These are phyloP conservation scores for Plasmodium coatneyi DNA, from an alignment of 169 alveolate genomes.

Conservation along the genomic window DNA sequence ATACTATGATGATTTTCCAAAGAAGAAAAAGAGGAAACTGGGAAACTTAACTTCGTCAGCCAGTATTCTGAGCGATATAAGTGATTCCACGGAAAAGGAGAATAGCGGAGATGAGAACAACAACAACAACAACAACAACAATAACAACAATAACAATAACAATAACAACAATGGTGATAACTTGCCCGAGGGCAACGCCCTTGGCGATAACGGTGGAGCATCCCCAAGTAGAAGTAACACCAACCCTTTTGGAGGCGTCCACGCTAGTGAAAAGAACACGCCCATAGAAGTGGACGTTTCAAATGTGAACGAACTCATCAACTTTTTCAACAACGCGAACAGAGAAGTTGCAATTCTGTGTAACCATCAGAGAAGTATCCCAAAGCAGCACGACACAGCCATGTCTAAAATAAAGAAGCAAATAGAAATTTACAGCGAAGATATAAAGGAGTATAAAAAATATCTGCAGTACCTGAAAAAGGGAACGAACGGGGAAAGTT, in stretches of 20 bases:
- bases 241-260: neutral
- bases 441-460: slow-evolving; percentile 87
- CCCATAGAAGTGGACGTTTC: slow-evolving; percentile 85
- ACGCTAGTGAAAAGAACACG: slow-evolving; percentile 70
- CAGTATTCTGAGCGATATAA: slow-evolving; percentile 31
- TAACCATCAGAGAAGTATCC: slow-evolving; percentile 95
- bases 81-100: slow-evolving; percentile 39
- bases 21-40: slow-evolving; percentile 42
- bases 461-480: slow-evolving; percentile 88
- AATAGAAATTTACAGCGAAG: slow-evolving; percentile 88
- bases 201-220: neutral
- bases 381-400: slow-evolving; percentile 95
- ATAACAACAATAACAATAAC: neutral
- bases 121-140: neutral
- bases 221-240: neutral
- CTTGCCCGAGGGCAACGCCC: neutral
- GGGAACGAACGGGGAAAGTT: slow-evolving; percentile 79
- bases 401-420: slow-evolving; percentile 93
- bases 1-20: slow-evolving; percentile 13
- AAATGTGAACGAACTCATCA: slow-evolving; percentile 90
- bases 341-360: slow-evolving; percentile 98
- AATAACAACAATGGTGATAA: neutral
- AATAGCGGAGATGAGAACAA: slow-evolving; percentile 9
- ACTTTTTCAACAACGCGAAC: slow-evolving; percentile 97
- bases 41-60: slow-evolving; percentile 20